Percentiles rank a stretch among this genome's conserved stretches.
These are phyloP conservation scores for Fusarium liriodendri DNA, from an alignment of 2,329 filamentous ascomycete genomes.

Conservation along the genomic window DNA sequence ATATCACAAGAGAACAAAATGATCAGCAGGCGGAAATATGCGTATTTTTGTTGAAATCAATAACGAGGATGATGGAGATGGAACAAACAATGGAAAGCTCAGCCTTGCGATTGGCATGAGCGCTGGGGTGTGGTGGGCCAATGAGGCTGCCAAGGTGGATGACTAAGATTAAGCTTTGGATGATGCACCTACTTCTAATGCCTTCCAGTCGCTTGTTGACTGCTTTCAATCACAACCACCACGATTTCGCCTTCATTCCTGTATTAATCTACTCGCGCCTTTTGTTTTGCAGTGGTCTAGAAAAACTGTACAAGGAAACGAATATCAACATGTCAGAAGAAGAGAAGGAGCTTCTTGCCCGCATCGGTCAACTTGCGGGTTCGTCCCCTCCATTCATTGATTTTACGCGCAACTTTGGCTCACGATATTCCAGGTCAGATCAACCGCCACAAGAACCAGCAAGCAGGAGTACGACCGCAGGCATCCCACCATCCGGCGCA, in stretches of 20 bases:
- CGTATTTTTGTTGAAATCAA: background rate
- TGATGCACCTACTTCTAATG: slow-evolving; percentile 31
- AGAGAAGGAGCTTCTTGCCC: slow-evolving; percentile 64
- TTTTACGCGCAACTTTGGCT: slow-evolving; percentile 35
- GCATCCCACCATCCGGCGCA: slow-evolving; percentile 43
- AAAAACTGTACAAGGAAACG: background rate
- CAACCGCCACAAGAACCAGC: slow-evolving; percentile 79
- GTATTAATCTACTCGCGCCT: background rate
- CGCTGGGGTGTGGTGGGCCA: slow-evolving; percentile 19
- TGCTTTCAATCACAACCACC: slow-evolving; percentile 9
- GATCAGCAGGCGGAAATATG: background rate
- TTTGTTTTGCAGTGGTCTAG: background rate
- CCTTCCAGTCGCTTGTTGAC: slow-evolving; percentile 8
- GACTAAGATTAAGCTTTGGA: slow-evolving; percentile 37
- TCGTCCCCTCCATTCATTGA: slow-evolving; percentile 35
- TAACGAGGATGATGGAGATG: background rate
- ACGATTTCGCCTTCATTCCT: background rate
- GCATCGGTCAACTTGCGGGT: slow-evolving; percentile 65
- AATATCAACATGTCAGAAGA: slow-evolving; percentile 57
- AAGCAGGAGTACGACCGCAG: slow-evolving; percentile 54
- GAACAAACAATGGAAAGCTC: slow-evolving; percentile 18
- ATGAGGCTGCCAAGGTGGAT: slow-evolving; percentile 26
- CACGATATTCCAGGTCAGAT: slow-evolving; percentile 72
- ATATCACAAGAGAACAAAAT: background rate
- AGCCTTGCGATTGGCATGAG: slow-evolving; percentile 36